Conservation (phyloP, 441 rosid species). For the Flueggea neowawraea region DNA sequence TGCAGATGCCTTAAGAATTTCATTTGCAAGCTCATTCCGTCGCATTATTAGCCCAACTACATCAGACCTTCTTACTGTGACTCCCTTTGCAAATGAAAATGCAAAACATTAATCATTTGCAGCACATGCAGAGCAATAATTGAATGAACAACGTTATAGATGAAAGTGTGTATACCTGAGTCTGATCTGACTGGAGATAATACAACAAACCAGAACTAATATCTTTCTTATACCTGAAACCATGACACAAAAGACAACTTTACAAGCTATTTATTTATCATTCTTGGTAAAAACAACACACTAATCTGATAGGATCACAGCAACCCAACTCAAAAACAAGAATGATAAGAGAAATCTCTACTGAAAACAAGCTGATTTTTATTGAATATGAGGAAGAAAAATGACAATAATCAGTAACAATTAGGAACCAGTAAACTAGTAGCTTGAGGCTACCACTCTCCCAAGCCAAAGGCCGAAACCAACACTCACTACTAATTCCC, state of each 20-base stretch:
- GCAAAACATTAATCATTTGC: slow-evolving; percentile 22
- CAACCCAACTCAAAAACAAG: too few relatives aligned
- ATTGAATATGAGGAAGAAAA: too few relatives aligned
- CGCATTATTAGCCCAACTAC: slow-evolving; percentile 94
- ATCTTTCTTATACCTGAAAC: slow-evolving; percentile 65
- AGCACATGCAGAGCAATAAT: slow-evolving; percentile 19
- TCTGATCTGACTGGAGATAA: slow-evolving; percentile 88
- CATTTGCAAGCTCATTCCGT: slow-evolving; percentile 93
- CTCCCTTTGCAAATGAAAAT: slow-evolving; percentile 53
- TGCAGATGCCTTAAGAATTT: slow-evolving; percentile 75
- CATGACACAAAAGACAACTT: background rate
- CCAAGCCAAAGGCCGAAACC: too few relatives aligned
- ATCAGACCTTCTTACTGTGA: slow-evolving; percentile 79
- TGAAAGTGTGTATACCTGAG: slow-evolving; percentile 47
- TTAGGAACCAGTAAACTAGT: too few relatives aligned
- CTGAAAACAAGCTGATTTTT: too few relatives aligned
- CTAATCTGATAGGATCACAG: too few relatives aligned
- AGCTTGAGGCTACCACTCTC: too few relatives aligned
- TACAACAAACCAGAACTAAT: slow-evolving; percentile 89
- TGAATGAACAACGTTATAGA: slow-evolving; percentile 7
- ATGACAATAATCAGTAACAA: too few relatives aligned
- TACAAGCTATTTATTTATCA: too few relatives aligned
- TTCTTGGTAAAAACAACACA: background rate
- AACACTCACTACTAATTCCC: too few relatives aligned
- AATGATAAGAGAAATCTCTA: too few relatives aligned